These are phyloP conservation scores for Fusarium decemcellulare DNA, from an alignment of 2,329 filamentous ascomycete species.

Conservation along the genomic window DNA sequence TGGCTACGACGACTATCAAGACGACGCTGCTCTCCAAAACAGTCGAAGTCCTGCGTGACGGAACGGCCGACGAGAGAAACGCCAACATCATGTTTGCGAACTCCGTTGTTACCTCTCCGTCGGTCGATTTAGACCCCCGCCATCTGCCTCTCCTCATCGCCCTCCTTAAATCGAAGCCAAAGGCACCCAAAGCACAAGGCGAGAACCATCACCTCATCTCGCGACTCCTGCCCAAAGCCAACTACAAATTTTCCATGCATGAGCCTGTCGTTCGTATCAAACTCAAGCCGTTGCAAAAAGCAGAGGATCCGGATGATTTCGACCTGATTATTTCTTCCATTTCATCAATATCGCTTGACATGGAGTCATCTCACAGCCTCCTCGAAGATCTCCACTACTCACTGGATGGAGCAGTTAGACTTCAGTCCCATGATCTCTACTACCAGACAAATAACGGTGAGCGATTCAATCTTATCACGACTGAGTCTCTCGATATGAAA, in stretches of 20 bases:
- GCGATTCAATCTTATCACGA: conserved; percentile 89
- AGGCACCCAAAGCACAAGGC: conserved; percentile 51
- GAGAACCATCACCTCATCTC: conserved; percentile 81
- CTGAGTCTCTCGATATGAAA: conserved; percentile 90
- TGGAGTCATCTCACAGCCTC: conserved; percentile 94
- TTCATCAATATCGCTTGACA: conserved; percentile 91
- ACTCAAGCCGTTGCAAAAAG: conserved; percentile 81
- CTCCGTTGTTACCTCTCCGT: conserved; percentile 95
- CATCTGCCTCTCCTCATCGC: conserved; percentile 90
- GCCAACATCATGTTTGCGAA: conserved; percentile 98
- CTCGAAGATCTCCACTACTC: conserved; percentile 90
- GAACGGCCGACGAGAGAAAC: conserved; percentile 85
- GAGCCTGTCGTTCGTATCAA: conserved; percentile 94
- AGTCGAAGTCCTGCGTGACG: conserved; percentile 81
- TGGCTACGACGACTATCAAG: conserved; percentile 95
- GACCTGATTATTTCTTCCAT: conserved; percentile 96
- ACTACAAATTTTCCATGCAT: conserved; percentile 95
- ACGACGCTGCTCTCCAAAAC: conserved; percentile 97
- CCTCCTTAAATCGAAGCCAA: conserved; percentile 73
- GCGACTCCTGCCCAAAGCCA: conserved; percentile 92
- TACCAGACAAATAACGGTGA: conserved; percentile 90
- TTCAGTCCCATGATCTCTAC: conserved; percentile 91
- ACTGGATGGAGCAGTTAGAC: conserved; percentile 82
- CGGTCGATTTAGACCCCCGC: conserved; percentile 91
- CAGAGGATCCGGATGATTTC: conserved; percentile 81